These are phyloP conservation scores for Cyathus striatus DNA, from an alignment of 768 basidiomycete species.

Conservation along the genomic window DNA sequence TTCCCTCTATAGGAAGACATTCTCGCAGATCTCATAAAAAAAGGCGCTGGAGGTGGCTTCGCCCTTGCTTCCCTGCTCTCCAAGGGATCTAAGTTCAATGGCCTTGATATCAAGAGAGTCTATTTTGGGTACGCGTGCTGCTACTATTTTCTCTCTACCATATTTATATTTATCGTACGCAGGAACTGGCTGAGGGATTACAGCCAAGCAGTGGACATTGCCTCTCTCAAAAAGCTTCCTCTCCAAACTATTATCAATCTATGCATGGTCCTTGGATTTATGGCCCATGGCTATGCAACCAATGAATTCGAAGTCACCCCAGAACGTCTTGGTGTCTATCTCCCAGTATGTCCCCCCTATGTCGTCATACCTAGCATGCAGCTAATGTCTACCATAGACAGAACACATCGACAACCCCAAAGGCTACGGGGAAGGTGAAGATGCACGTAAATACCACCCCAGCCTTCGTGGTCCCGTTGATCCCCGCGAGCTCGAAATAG, in stretches of 20 bases:
- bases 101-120: constrained; percentile 78
- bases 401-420: constrained; percentile 94
- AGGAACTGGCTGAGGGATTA: constrained; percentile 91
- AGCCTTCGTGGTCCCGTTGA: constrained; percentile 80
- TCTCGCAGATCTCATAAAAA: constrained; percentile 56
- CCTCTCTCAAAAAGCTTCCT: constrained; percentile 67
- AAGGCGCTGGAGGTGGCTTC: constrained; percentile 48
- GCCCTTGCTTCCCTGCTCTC: constrained; percentile 53
- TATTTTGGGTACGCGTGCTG: constrained; percentile 63
- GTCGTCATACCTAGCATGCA: not conserved
- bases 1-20: constrained; percentile 55
- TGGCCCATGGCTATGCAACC: constrained; percentile 80
- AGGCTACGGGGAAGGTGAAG: constrained; percentile 81
- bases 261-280: constrained; percentile 87
- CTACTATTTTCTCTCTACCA: constrained; percentile 1
- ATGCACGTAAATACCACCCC: constrained; percentile 74
- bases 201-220: constrained; percentile 82
- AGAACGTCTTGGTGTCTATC: constrained; percentile 80
- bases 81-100: constrained; percentile 66
- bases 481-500: constrained; percentile 80
- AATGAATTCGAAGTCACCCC: constrained; percentile 81
- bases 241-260: constrained; percentile 84
- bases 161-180: constrained; percentile 2
- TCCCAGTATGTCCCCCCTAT: constrained; percentile 53
- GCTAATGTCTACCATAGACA: constrained; percentile 32